These are phyloP conservation scores for Platanthera zijinensis DNA, from an alignment of 106 monocot species.

Conservation along the genomic window DNA sequence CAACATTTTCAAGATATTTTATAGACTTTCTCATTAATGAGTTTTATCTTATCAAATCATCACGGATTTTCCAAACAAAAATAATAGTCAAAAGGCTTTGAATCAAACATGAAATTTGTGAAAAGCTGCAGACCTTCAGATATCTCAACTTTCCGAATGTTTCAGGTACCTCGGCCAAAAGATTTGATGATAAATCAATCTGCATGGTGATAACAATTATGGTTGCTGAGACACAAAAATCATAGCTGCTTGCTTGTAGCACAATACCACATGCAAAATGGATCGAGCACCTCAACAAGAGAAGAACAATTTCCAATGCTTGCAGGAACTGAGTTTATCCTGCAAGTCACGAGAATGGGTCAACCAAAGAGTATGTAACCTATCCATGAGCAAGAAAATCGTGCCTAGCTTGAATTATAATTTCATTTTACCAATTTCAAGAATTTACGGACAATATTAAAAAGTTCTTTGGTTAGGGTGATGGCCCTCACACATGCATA, in stretches of 20 bases:
- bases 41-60: too few relatives aligned
- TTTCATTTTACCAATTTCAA: neutral
- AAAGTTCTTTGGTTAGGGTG: too few relatives aligned
- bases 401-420: neutral
- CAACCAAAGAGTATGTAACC: neutral
- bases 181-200: constrained; percentile 85
- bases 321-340: constrained; percentile 59
- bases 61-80: too few relatives aligned
- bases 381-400: neutral
- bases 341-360: constrained; percentile 21
- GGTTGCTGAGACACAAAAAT: neutral
- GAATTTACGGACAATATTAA: too few relatives aligned
- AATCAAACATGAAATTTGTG: neutral
- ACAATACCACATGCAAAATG: neutral
- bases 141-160: constrained; percentile 53
- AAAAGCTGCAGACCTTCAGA: constrained; percentile 55
- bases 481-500: too few relatives aligned
- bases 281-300: constrained; percentile 57
- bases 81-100: too few relatives aligned
- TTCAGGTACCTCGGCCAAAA: constrained; percentile 63
- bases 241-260: neutral
- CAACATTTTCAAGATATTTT: too few relatives aligned
- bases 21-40: too few relatives aligned
- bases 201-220: constrained; percentile 20
- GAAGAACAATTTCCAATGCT: constrained; percentile 64